Base-by-base conservation (phyloP, 2,329 filamentous ascomycete genomes). In the Pseudonectria foliicola region DNA sequence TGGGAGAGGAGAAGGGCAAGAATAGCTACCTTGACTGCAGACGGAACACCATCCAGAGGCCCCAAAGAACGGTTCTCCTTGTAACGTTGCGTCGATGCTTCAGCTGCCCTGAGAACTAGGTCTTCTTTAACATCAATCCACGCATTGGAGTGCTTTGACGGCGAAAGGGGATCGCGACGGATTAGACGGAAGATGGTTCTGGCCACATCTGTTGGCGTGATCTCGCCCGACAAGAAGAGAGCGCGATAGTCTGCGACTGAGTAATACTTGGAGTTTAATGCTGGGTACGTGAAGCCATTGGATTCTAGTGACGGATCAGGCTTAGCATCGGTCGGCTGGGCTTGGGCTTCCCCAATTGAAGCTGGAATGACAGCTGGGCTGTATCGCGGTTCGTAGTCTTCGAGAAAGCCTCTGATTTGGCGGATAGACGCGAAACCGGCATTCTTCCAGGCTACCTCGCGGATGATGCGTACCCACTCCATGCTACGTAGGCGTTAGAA, bases 1-100 rank as follows among this genome's bases (percentile, higher is more conserved):
- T n/a, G n/a, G n/a, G n/a, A n/a, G n/a, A n/a, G n/a, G n/a, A n/a
- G n/a, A n/a, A n/a, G n/a, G n/a, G n/a, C n/a, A n/a, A n/a, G n/a
- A n/a, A n/a, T n/a, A n/a, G n/a, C n/a, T n/a, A n/a, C n/a, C n/a
- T 89, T 89, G 32, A 87, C 72, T 0, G 75, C 80, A 5, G 86
- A 73, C 0, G 83, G 84, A 0, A 89, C 71, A 7, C 84, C 85
- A 47, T 88, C 84, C 0, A 89, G 63, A 1, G 75, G 67, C 0
- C 81, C 74, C 4, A 85, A 58, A 0, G 79, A 65, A 36, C 69
- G 68, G 2, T 74, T 72, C 29, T 72, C 64, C 43, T 71, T 61
- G 49, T 72, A 72, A 2, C 69, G 56, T 25, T 53, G 40, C 0
- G 68, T 69, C 0, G 68, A 70, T 4, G 54, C 67, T 18, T 59